phyloP scores from a whole-genome alignment of 176 grass and related monocot genomes.

The Sorghum bicolor region Sorghum_bicolor_NCBIv3 NC_012874.2:63851001-63851500 shows the following conservation, averaged over 20 bases:
- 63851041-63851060: slow-evolving; percentile 79
- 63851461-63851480: no score
- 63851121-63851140: background rate
- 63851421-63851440: slow-evolving; percentile 64
- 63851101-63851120: slow-evolving; percentile 53
- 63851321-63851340: slow-evolving; percentile 28
- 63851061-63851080: slow-evolving; percentile 32
- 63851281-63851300: slow-evolving; percentile 75
- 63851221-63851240: slow-evolving; percentile 70
- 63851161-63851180: slow-evolving; percentile 38
- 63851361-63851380: slow-evolving; percentile 72
- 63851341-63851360: slow-evolving; percentile 68
- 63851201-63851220: slow-evolving; percentile 69
- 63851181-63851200: slow-evolving; percentile 49
- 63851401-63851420: slow-evolving; percentile 35
- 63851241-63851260: slow-evolving; percentile 57
- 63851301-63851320: slow-evolving; percentile 45
- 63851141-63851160: slow-evolving; percentile 23
- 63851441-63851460: slow-evolving; percentile 49
- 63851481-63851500: slow-evolving; percentile 82
- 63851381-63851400: slow-evolving; percentile 46
- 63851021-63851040: slow-evolving; percentile 73
- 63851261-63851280: slow-evolving; percentile 64
- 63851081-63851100: slow-evolving; percentile 65
- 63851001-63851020: slow-evolving; percentile 71